Conservation (phyloP, 169 alveolate genomes). For the Plasmodium sp. region DNA sequence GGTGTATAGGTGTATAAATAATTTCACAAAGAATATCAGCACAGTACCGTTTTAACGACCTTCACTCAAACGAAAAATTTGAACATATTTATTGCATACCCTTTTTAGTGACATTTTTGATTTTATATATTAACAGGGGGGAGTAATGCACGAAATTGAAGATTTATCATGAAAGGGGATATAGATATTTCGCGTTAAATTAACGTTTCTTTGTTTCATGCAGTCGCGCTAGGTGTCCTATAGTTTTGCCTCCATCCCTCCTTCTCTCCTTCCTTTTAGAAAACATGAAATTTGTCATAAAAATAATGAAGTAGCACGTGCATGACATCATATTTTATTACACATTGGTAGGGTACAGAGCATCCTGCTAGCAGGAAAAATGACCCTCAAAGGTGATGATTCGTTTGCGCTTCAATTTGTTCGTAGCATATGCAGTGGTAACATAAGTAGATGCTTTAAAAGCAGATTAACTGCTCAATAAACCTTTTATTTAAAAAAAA, state of each 20-base stretch:
- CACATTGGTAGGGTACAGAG: background rate
- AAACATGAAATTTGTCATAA: background rate
- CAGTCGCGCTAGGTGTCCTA: background rate
- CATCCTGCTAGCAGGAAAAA: background rate
- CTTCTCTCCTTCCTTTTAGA: background rate
- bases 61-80: background rate
- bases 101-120: background rate
- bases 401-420: background rate
- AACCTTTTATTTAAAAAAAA: background rate
- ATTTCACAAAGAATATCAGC: background rate
- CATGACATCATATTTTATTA: background rate
- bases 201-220: background rate
- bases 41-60: background rate
- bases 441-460: background rate
- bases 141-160: background rate
- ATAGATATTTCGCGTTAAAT: background rate
- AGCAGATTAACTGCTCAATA: background rate
- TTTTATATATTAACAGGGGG: background rate
- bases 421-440: background rate
- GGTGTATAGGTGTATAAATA: background rate
- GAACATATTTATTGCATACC: background rate
- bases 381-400: background rate
- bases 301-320: background rate
- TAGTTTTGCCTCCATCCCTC: background rate
- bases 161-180: background rate